Evolutionary conservation across 2,329 filamentous ascomycete species (phyloP).

Genomic region (Beauveria pseudobassiana): DNA sequence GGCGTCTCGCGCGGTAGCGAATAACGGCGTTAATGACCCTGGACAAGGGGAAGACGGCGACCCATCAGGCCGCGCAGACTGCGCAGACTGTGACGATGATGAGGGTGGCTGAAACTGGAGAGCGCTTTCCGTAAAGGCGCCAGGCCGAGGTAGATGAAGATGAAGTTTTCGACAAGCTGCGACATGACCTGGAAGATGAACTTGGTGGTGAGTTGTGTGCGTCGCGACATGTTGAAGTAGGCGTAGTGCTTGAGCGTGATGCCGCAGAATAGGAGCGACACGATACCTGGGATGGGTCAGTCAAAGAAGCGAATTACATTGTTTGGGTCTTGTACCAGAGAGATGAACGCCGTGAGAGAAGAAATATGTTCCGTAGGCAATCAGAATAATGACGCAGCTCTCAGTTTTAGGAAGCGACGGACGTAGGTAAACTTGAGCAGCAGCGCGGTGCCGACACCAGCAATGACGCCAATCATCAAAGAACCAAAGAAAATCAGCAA

Average conservation of each 20-base stretch:
- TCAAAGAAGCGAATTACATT: not conserved
- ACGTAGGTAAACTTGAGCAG: conserved; percentile 93
- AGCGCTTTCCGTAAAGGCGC: conserved; percentile 82
- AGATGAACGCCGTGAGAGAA: conserved; percentile 93
- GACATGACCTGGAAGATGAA: conserved; percentile 93
- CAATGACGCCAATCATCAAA: conserved; percentile 76
- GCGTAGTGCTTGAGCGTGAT: conserved; percentile 98
- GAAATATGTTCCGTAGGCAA: conserved; percentile 95
- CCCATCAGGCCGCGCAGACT: conserved; percentile 87
- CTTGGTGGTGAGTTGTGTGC: conserved; percentile 95
- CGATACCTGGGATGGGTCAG: conserved; percentile 59
- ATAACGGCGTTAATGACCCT: conserved; percentile 88
- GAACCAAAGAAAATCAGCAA: conserved; percentile 94
- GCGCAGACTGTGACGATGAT: conserved; percentile 89
- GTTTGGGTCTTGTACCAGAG: conserved; percentile 60
- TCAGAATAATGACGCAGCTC: conserved; percentile 86
- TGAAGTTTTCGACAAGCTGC: conserved; percentile 96
- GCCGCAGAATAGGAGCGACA: conserved; percentile 92
- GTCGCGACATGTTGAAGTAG: conserved; percentile 99
- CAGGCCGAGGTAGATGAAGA: conserved; percentile 96
- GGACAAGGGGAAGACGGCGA: conserved; percentile 90
- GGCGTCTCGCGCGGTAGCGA: conserved; percentile 71
- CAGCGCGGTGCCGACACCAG: conserved; percentile 81
- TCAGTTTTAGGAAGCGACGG: conserved; percentile 88
- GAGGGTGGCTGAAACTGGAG: conserved; percentile 90